Conservation (phyloP, 768 basidiomycete species). For the Agaricus bisporus region DNA sequence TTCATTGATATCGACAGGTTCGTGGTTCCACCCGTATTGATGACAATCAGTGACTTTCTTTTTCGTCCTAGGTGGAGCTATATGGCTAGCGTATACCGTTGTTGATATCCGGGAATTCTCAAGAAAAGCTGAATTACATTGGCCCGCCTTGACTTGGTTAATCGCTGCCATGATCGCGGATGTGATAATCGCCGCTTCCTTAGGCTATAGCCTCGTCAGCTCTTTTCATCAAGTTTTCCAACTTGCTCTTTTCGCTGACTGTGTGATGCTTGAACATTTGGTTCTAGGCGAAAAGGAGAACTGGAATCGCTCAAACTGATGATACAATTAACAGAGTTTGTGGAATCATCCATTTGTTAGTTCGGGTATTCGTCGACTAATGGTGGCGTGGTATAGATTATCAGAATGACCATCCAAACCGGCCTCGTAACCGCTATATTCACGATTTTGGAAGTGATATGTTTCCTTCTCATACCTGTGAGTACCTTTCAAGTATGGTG, state of each 20-base stretch:
- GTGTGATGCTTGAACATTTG: neutral
- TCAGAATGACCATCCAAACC: constrained; percentile 23
- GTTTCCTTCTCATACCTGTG: constrained; percentile 21
- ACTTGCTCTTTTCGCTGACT: neutral
- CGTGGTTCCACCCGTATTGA: neutral
- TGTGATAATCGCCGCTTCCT: constrained; percentile 35
- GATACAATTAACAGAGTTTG: constrained; percentile 25
- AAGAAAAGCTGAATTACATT: constrained; percentile 24
- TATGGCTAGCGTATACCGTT: constrained; percentile 24
- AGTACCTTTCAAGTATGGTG: neutral
- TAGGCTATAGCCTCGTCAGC: constrained; percentile 37
- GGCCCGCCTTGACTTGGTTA: constrained; percentile 37
- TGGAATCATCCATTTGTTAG: neutral
- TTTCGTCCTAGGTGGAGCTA: constrained; percentile 22
- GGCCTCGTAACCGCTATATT: constrained; percentile 23
- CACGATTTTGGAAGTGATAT: constrained; percentile 22
- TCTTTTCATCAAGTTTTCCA: neutral
- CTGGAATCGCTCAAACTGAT: constrained; percentile 30
- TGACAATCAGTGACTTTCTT: too few species aligned
- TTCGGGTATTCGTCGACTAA: neutral
- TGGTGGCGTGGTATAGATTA: neutral
- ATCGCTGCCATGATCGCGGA: constrained; percentile 37
- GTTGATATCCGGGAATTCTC: constrained; percentile 19
- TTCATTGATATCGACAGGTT: constrained; percentile 25
- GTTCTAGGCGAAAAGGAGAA: constrained; percentile 28